Conservation (phyloP, 2,329 filamentous ascomycete genomes). For the Coniochaeta ligniaria region DNA sequence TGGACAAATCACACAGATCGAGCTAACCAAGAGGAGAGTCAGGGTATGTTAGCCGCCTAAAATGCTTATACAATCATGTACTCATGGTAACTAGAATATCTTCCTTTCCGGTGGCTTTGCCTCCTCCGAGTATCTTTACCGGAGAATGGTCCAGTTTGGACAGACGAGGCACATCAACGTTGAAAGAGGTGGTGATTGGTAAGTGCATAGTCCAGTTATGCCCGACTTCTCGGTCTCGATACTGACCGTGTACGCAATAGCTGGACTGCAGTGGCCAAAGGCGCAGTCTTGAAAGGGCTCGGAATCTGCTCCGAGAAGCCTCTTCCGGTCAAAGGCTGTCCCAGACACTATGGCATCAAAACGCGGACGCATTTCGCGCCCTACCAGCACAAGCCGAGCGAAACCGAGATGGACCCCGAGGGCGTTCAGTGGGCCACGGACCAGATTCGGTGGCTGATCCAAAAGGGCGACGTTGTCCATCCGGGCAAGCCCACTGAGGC, state of each 20-base stretch:
- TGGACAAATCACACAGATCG: conserved; percentile 11
- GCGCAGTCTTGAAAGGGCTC: conserved; percentile 17
- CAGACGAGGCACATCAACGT: conserved; percentile 10
- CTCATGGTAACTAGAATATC: conserved; percentile 10
- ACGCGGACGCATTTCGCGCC: conserved; percentile 9
- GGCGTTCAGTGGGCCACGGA: conserved; percentile 15
- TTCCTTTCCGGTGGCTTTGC: conserved; percentile 19
- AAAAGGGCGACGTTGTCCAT: conserved; percentile 14
- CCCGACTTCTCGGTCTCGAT: not conserved
- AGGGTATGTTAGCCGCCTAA: conserved; percentile 6
- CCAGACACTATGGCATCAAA: conserved; percentile 15
- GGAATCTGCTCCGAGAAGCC: conserved; percentile 16
- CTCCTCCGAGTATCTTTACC: conserved; percentile 12
- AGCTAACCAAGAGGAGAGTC: conserved; percentile 7
- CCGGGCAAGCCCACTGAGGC: conserved; percentile 10
- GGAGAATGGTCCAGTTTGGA: conserved; percentile 10
- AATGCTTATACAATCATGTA: not conserved
- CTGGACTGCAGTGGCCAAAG: conserved; percentile 17
- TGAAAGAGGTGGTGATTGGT: conserved; percentile 13
- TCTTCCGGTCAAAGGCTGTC: conserved; percentile 7
- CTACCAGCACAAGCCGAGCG: conserved; percentile 8
- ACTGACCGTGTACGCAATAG: not conserved
- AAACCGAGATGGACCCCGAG: conserved; percentile 9
- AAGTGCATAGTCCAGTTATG: not conserved
- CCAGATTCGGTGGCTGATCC: conserved; percentile 16